Evolutionary conservation across 257 asterid genomes (phyloP).

Genomic region (Solanum chmielewskii): DNA sequence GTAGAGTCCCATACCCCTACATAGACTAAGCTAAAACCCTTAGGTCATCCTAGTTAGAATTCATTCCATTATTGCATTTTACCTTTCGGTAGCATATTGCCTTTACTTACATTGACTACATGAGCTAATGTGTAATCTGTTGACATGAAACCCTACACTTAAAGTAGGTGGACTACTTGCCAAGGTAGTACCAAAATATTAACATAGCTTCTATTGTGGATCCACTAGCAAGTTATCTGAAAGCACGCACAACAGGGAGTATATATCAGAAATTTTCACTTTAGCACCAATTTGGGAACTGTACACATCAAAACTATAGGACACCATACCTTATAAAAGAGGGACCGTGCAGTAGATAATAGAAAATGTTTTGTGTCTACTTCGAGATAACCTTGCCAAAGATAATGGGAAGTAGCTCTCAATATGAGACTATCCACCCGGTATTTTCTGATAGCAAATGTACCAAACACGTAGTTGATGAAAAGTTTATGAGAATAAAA

Average conservation of each 20-base stretch:
- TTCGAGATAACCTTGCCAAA: constrained; percentile 60
- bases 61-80: too few relatives aligned
- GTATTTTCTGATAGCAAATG: constrained; percentile 41
- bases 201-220: too few relatives aligned
- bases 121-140: too few relatives aligned
- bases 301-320: background rate
- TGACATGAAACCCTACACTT: too few relatives aligned
- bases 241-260: constrained; percentile 1
- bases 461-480: constrained; percentile 28
- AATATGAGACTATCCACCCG: constrained; percentile 47
- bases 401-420: constrained; percentile 56
- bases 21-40: too few relatives aligned
- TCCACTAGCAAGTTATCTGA: constrained; percentile 17
- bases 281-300: constrained; percentile 4
- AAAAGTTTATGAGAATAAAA: background rate
- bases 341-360: constrained; percentile 48
- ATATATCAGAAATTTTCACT: background rate
- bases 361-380: constrained; percentile 29
- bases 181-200: too few relatives aligned
- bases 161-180: too few relatives aligned
- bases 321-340: constrained; percentile 63
- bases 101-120: too few relatives aligned
- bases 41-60: too few relatives aligned
- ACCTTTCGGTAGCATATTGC: too few relatives aligned
- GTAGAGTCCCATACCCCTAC: too few relatives aligned